Evolutionary conservation across 2,329 filamentous ascomycete genomes (phyloP).

Genomic region (Fusarium continuum): DNA sequence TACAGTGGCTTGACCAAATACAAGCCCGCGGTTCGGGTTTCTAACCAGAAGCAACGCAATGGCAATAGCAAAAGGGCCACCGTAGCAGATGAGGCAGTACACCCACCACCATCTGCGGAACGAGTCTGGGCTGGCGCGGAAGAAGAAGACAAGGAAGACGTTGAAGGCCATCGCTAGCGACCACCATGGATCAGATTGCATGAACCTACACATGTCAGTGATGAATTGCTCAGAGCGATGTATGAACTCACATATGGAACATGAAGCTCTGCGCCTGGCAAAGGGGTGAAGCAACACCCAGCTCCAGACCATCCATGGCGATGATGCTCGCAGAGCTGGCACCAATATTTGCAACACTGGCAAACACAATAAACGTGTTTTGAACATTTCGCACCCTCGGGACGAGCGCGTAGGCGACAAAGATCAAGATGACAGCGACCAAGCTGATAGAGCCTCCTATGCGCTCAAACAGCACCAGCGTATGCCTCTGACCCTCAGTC

Average conservation of each 20-base stretch:
- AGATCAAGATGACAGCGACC: constrained; percentile 60
- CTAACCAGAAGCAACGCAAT: constrained; percentile 70
- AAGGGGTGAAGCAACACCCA: constrained; percentile 63
- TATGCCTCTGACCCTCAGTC: constrained; percentile 49
- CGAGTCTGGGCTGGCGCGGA: constrained; percentile 68
- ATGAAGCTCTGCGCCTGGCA: constrained; percentile 70
- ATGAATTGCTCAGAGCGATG: constrained; percentile 56
- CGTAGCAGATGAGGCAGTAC: constrained; percentile 77
- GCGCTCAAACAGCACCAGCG: constrained; percentile 61
- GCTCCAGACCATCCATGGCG: constrained; percentile 69
- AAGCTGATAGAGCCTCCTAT: constrained; percentile 64
- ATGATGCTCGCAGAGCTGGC: constrained; percentile 75
- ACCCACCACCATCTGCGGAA: constrained; percentile 77
- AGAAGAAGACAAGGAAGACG: constrained; percentile 76
- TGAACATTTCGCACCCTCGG: constrained; percentile 66
- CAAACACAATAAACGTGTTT: constrained; percentile 70
- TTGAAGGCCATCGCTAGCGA: constrained; percentile 85
- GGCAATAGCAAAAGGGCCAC: constrained; percentile 73
- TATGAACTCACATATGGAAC: constrained; percentile 69
- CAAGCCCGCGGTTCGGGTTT: constrained; percentile 47
- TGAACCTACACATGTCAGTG: constrained; percentile 66
- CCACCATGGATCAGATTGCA: constrained; percentile 80
- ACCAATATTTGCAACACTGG: constrained; percentile 67
- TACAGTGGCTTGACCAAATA: constrained; percentile 68
- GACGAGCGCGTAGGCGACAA: constrained; percentile 61